Conservation (phyloP, 75 land plant species). For the Cunninghamia lanceolata region DNA sequence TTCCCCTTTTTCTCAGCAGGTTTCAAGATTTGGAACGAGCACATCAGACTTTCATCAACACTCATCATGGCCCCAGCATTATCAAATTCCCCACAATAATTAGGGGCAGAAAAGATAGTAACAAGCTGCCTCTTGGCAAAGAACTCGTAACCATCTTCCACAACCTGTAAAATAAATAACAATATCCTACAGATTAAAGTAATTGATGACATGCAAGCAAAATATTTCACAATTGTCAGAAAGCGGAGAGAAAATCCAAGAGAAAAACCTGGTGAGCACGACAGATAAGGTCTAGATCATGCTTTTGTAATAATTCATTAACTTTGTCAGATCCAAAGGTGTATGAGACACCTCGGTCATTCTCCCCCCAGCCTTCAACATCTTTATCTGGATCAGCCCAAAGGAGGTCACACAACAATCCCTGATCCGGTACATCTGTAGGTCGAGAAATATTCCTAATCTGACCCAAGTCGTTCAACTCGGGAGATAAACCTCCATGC, state of each 20-base stretch:
- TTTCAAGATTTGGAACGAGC: conserved; percentile 62
- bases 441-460: conserved; percentile 52
- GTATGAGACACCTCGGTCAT: conserved; percentile 59
- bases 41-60: conserved; percentile 56
- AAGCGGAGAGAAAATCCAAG: background rate
- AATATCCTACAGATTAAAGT: background rate
- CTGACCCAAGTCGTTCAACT: conserved; percentile 47
- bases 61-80: conserved; percentile 69
- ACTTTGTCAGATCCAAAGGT: conserved; percentile 62
- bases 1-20: conserved; percentile 39
- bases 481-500: conserved; percentile 76
- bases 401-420: conserved; percentile 57
- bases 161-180: conserved; percentile 39
- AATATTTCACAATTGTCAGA: background rate
- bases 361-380: conserved; percentile 54
- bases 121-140: conserved; percentile 65
- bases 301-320: conserved; percentile 50
- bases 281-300: conserved; percentile 58
- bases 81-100: conserved; percentile 64
- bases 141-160: conserved; percentile 69
- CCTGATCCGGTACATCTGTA: conserved; percentile 59
- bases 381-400: conserved; percentile 69
- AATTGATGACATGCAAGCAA: conserved; percentile 3
- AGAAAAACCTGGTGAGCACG: conserved; percentile 58
- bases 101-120: conserved; percentile 62